Conservation (phyloP, 768 basidiomycete genomes). For the Serendipita vermifera region DNA sequence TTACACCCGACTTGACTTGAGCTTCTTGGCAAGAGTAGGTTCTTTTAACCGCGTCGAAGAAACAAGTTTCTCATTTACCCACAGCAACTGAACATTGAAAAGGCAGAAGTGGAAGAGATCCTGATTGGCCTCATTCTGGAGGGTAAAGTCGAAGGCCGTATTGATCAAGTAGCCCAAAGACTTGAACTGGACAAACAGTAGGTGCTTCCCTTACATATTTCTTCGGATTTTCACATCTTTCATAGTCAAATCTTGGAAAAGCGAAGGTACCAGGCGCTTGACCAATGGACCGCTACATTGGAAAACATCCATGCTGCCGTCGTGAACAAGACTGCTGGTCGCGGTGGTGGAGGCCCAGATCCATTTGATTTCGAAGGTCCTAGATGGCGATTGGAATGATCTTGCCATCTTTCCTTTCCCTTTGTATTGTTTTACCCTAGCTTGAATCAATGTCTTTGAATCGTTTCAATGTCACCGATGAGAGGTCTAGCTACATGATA, state of each 20-base stretch:
- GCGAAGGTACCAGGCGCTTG: constrained; percentile 68
- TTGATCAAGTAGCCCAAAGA: constrained; percentile 91
- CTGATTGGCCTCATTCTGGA: constrained; percentile 89
- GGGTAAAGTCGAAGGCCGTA: constrained; percentile 91
- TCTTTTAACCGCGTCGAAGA: not conserved
- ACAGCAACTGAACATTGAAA: constrained; percentile 92
- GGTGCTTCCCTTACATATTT: constrained; percentile 19
- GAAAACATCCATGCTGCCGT: constrained; percentile 65
- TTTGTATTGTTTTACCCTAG: not conserved
- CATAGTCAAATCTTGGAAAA: constrained; percentile 74
- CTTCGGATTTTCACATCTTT: not conserved
- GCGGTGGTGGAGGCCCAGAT: constrained; percentile 11
- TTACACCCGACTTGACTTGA: constrained; percentile 85
- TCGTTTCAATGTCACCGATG: not conserved
- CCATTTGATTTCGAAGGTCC: not conserved
- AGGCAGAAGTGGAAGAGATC: constrained; percentile 84
- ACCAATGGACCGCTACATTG: constrained; percentile 72
- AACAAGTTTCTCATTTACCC: not conserved
- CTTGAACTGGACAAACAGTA: constrained; percentile 83
- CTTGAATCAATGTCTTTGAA: not conserved
- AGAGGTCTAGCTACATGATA: not conserved
- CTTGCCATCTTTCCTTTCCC: not conserved
- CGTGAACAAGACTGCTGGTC: constrained; percentile 38
- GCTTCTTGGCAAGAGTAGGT: constrained; percentile 84
- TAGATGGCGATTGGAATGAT: constrained; percentile 10